Evolutionary conservation across 2,329 filamentous ascomycete species (phyloP), one percentile per base, ranked within the genome.

Genomic region (Pseudogymnoascus sp.): DNA sequence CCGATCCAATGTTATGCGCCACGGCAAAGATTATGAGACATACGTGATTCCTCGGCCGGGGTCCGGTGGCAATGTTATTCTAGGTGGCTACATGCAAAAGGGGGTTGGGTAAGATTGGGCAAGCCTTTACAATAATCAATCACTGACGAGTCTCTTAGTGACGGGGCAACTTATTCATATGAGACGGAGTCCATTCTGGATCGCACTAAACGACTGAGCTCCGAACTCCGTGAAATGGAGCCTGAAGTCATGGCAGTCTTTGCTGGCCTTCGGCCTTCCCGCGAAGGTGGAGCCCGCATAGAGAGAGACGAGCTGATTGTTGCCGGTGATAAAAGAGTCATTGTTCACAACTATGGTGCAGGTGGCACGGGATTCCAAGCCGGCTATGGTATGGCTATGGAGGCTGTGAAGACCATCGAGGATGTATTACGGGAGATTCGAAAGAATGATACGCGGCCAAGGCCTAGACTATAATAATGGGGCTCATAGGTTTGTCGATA

Each of bases 301-400:
- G 72, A 74, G 63, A 63, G 68, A 1, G 76, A 73, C 41, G 61
- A 59, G 12, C 67, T 64, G 7, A 75, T 17, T 0, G 66, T 75
- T 2, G 62, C 62, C 2, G 72, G 69, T 5, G 64, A 65, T 2
- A 63, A 59, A 2, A 60, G 58, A 3, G 25, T 70, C 12, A 64
- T 75, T 1, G 66, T 78, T 6, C 77, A 78, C 65, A 78, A 78
- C 61, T 79, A 80, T 64, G 78, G 78, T 5, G 77, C 77, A 5
- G 76, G 77, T 1, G 77, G 77, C 5, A 77, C 77, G 1, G 78
- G 77, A 0, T 80, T 75, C 62, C 76, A 78, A 59, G 77, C 77
- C 3, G 75, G 75, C 4, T 76, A 73, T 39, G 75, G 74, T 5
- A 76, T 76, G 75, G 74, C 75, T 0, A 13, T 72, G 17, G 75